These are phyloP conservation scores for Aspergillus versicolor DNA, from an alignment of 2,329 filamentous ascomycete species.

Conservation along the genomic window DNA sequence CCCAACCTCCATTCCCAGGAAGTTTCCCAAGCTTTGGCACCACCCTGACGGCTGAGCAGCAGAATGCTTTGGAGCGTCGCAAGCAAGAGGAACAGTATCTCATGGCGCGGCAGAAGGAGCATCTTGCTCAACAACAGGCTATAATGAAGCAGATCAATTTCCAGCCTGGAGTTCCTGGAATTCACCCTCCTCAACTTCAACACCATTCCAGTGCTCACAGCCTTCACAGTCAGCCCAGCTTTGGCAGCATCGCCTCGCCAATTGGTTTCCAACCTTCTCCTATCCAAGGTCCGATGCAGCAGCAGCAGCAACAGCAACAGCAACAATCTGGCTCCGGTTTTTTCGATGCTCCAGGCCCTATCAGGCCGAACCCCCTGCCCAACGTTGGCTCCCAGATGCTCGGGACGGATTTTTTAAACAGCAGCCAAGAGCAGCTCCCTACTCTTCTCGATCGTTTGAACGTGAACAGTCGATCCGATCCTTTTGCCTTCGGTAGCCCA, in stretches of 20 bases:
- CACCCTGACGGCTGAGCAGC: slow-evolving; percentile 93
- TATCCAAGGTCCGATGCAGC: slow-evolving; percentile 59
- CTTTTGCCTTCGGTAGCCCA: slow-evolving; percentile 49
- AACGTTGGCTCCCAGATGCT: slow-evolving; percentile 41
- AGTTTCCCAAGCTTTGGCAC: slow-evolving; percentile 96
- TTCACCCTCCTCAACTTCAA: slow-evolving; percentile 66
- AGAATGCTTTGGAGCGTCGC: slow-evolving; percentile 91
- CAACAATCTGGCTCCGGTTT: slow-evolving; percentile 62
- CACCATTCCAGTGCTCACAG: slow-evolving; percentile 96
- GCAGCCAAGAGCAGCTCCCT: slow-evolving; percentile 71
- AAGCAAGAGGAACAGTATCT: slow-evolving; percentile 98
- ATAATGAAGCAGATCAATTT: slow-evolving; percentile 71
- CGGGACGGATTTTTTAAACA: slow-evolving; percentile 52
- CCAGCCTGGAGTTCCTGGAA: slow-evolving; percentile 50
- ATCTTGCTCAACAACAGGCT: slow-evolving; percentile 82
- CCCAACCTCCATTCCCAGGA: slow-evolving; percentile 84
- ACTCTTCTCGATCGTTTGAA: slow-evolving; percentile 65
- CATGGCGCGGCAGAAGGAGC: slow-evolving; percentile 94
- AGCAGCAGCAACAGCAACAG: slow-evolving; percentile 51
- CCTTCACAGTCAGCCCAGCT: slow-evolving; percentile 94
- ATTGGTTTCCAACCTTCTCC: slow-evolving; percentile 65
- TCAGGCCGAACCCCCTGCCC: slow-evolving; percentile 45
- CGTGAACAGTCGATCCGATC: slow-evolving; percentile 50
- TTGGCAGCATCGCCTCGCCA: slow-evolving; percentile 90
- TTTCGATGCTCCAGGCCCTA: slow-evolving; percentile 57